These are phyloP conservation scores for Anacardium occidentale DNA, from an alignment of 345 rosid genomes.

Conservation along the genomic window DNA sequence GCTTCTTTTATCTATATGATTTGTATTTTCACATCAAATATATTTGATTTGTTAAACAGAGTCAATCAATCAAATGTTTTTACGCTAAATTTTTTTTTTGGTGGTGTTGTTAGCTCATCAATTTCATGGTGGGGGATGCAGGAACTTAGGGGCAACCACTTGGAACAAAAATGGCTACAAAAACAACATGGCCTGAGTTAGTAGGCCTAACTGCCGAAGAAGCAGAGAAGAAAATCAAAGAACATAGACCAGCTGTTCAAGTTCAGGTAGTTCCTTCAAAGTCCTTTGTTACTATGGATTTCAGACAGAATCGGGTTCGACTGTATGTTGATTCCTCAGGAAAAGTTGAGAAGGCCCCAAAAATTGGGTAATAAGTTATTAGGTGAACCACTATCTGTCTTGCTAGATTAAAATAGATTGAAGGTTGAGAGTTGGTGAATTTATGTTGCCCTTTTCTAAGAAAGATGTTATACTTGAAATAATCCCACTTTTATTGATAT, in stretches of 20 bases:
- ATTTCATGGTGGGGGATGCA: conserved; percentile 12
- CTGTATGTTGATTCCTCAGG: conserved; percentile 35
- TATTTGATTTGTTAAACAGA: background rate
- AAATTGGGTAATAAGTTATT: conserved; percentile 27
- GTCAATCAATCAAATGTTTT: background rate
- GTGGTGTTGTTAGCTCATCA: too few relatives aligned
- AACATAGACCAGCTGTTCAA: conserved; percentile 34
- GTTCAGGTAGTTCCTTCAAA: conserved; percentile 40
- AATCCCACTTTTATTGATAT: too few relatives aligned
- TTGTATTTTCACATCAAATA: background rate
- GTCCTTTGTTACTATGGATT: conserved; percentile 42
- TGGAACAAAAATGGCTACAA: conserved; percentile 23
- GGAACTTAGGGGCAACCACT: conserved; percentile 25
- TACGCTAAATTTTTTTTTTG: background rate
- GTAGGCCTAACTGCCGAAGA: conserved; percentile 45
- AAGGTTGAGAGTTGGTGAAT: too few relatives aligned
- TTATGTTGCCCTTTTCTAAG: background rate
- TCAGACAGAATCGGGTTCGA: conserved; percentile 34
- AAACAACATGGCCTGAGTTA: conserved; percentile 52
- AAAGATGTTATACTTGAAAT: too few relatives aligned
- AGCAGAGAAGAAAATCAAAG: conserved; percentile 50
- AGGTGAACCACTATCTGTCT: too few relatives aligned
- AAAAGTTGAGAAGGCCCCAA: conserved; percentile 35
- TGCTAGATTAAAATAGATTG: too few relatives aligned
- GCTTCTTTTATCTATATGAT: background rate